Conservation (phyloP, 345 rosid species). For the Pistacia integerrima region DNA sequence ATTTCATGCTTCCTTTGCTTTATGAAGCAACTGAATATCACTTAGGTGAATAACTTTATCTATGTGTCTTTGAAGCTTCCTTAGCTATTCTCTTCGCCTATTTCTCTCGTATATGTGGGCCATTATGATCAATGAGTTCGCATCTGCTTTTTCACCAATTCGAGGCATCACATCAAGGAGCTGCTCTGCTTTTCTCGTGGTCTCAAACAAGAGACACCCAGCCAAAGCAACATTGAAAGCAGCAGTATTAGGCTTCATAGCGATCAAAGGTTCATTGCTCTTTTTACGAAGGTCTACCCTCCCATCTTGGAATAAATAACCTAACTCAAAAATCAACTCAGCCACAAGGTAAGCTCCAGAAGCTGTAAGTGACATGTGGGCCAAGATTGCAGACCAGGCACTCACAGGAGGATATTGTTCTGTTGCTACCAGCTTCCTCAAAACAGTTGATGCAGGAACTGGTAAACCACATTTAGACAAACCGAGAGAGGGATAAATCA, state of each 20-base stretch:
- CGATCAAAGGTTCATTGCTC: constrained; percentile 72
- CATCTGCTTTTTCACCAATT: constrained; percentile 60
- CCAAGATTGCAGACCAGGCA: constrained; percentile 79
- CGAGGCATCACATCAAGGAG: constrained; percentile 80
- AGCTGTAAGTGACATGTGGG: constrained; percentile 65
- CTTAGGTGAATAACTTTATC: constrained; percentile 69
- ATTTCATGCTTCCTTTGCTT: constrained; percentile 74
- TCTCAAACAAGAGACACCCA: constrained; percentile 78
- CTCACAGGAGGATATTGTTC: constrained; percentile 76
- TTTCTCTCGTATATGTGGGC: constrained; percentile 87
- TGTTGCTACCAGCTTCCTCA: constrained; percentile 69
- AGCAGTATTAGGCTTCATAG: constrained; percentile 82
- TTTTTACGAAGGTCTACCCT: constrained; percentile 86
- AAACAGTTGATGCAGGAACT: constrained; percentile 73
- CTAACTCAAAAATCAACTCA: constrained; percentile 87
- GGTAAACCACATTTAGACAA: constrained; percentile 70
- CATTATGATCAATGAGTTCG: constrained; percentile 66
- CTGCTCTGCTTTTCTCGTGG: constrained; percentile 86
- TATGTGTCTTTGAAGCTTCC: constrained; percentile 81
- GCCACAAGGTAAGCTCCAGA: constrained; percentile 84
- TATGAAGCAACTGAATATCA: constrained; percentile 72
- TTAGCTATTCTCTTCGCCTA: constrained; percentile 79
- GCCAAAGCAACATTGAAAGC: constrained; percentile 75
- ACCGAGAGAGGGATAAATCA: constrained; percentile 71
- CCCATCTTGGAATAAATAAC: constrained; percentile 70